Evolutionary conservation across 768 basidiomycete species (phyloP).

Genomic region (Tubosaeta sp.): DNA sequence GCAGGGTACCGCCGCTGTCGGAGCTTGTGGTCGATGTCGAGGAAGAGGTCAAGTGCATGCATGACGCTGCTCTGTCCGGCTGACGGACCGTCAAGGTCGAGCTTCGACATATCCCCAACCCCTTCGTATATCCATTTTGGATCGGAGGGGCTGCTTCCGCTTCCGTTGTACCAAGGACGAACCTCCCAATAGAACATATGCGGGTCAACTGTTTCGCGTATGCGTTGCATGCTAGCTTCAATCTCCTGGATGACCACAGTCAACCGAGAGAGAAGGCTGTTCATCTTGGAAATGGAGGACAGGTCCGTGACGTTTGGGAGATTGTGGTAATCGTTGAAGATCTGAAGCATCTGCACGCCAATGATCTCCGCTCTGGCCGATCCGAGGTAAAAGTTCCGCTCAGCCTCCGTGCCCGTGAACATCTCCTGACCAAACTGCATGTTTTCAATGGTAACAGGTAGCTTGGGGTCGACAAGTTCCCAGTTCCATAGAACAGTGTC

Average conservation of each 20-base stretch:
- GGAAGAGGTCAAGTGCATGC: constrained; percentile 79
- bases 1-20: constrained; percentile 62
- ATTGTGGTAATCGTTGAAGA: constrained; percentile 83
- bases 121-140: constrained; percentile 79
- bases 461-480: constrained; percentile 52
- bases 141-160: constrained; percentile 48
- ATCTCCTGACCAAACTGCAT: constrained; percentile 58
- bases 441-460: constrained; percentile 66
- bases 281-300: constrained; percentile 60
- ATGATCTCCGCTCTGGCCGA: constrained; percentile 84
- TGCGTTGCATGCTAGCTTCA: constrained; percentile 59
- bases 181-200: constrained; percentile 85
- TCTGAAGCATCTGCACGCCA: constrained; percentile 79
- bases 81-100: constrained; percentile 82
- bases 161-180: constrained; percentile 92
- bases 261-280: constrained; percentile 66
- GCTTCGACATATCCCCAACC: constrained; percentile 49
- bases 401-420: constrained; percentile 85
- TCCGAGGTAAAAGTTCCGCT: constrained; percentile 79
- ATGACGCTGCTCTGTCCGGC: constrained; percentile 94
- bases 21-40: constrained; percentile 86
- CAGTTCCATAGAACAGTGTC: constrained; percentile 97
- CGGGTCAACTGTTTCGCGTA: constrained; percentile 74
- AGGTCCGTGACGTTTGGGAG: constrained; percentile 66
- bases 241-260: constrained; percentile 70